These are phyloP conservation scores for Kondoa subrosea DNA, from an alignment of 768 basidiomycete genomes.

Conservation along the genomic window DNA sequence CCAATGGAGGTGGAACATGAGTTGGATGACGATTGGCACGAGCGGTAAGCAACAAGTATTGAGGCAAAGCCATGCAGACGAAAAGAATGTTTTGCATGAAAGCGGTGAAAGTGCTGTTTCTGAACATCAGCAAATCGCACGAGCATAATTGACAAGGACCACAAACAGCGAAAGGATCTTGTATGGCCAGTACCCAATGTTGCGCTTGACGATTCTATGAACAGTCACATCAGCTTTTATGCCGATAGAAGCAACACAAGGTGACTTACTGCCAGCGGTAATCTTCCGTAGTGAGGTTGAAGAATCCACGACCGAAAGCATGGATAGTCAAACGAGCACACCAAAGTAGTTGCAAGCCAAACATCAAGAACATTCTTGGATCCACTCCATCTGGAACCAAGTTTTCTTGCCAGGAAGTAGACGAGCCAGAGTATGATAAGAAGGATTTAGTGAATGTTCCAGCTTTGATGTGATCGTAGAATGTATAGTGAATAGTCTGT, in stretches of 20 bases:
- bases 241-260: neutral
- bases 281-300: slow-evolving; percentile 42
- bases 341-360: slow-evolving; percentile 28
- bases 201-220: too few species aligned
- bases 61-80: slow-evolving; percentile 40
- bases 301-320: slow-evolving; percentile 66
- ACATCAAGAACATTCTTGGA: slow-evolving; percentile 26
- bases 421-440: neutral
- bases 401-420: neutral
- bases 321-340: slow-evolving; percentile 52
- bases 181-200: too few species aligned
- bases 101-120: neutral
- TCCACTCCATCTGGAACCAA: slow-evolving; percentile 18
- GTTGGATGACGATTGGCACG: slow-evolving; percentile 38
- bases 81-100: slow-evolving; percentile 41
- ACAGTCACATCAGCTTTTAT: too few species aligned
- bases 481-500: slow-evolving; percentile 53
- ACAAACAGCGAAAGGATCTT: too few species aligned
- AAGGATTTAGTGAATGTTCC: neutral
- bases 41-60: slow-evolving; percentile 37
- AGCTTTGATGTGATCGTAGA: slow-evolving; percentile 31
- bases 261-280: neutral
- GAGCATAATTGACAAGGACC: too few species aligned
- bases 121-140: too few species aligned
- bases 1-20: slow-evolving; percentile 42